Conservation (phyloP, 805 yeast species). For the Debaryomyces tyrocola region DNA sequence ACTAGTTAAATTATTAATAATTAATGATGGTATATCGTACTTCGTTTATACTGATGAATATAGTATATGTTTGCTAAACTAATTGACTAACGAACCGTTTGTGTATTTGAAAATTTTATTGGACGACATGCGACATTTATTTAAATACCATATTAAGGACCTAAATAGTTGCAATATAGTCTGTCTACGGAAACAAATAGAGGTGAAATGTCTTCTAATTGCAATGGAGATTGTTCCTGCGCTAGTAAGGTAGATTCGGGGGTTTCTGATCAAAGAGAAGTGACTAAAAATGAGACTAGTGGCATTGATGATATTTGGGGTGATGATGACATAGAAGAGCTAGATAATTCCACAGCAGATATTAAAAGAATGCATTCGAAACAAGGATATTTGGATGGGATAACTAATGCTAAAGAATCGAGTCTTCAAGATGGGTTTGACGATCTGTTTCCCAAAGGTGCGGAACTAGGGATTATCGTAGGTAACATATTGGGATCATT, state of each 20-base stretch:
- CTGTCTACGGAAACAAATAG: not conserved
- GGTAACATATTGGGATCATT: slow-evolving; percentile 63
- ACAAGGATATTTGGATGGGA: slow-evolving; percentile 83
- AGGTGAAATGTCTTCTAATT: not conserved
- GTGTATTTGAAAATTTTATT: not conserved
- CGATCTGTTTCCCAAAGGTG: slow-evolving; percentile 74
- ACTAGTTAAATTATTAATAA: not conserved
- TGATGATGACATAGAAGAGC: slow-evolving; percentile 21
- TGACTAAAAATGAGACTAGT: not conserved
- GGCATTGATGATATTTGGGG: slow-evolving; percentile 31
- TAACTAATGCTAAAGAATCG: slow-evolving; percentile 63
- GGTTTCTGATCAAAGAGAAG: not conserved
- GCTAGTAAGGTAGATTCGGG: not conserved
- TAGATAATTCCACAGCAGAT: slow-evolving; percentile 19
- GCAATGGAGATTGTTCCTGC: slow-evolving; percentile 13
- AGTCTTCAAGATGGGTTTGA: slow-evolving; percentile 82
- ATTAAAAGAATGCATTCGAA: slow-evolving; percentile 64
- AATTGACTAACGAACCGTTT: not conserved
- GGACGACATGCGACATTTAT: slow-evolving; percentile 1
- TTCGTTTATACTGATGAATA: not conserved
- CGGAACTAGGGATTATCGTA: slow-evolving; percentile 59
- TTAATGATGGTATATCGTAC: not conserved
- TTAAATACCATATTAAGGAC: not conserved
- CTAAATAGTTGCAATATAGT: not conserved
- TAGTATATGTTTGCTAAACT: not conserved